phyloP scores from a whole-genome alignment of 2,329 filamentous ascomycete genomes.

The Trichophyton verrucosum region DNA sequence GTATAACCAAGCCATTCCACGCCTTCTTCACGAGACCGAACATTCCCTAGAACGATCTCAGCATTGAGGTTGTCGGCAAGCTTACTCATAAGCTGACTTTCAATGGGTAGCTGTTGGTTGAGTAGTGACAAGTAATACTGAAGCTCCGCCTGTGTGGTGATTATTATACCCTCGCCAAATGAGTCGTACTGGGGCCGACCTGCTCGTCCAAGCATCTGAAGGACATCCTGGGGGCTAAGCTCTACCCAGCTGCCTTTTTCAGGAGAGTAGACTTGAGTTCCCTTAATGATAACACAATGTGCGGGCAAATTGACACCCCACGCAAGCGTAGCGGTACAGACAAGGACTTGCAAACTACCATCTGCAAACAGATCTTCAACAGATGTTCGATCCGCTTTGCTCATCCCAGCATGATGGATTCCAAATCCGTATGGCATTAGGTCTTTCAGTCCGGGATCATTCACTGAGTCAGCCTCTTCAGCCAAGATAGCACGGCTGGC shows the following conservation, averaged over 20 bases:
- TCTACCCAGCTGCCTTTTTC: conserved; percentile 99
- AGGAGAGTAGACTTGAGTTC: conserved; percentile 92
- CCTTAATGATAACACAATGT: conserved; percentile 98
- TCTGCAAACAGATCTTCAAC: conserved; percentile 91
- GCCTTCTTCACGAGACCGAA: conserved; percentile 81
- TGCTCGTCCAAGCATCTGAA: conserved; percentile 97
- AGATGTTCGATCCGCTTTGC: conserved; percentile 80
- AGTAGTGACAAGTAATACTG: conserved; percentile 94
- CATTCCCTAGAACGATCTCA: conserved; percentile 86
- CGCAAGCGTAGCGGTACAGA: conserved; percentile 93
- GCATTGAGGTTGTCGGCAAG: conserved; percentile 94
- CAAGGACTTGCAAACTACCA: conserved; percentile 84
- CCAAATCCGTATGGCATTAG: conserved; percentile 91
- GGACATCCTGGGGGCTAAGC: conserved; percentile 87
- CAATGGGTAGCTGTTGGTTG: conserved; percentile 94
- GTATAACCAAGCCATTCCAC: conserved; percentile 99
- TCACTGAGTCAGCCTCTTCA: conserved; percentile 69
- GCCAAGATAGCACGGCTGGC: conserved; percentile 79
- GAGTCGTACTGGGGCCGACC: conserved; percentile 94
- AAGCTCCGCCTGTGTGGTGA: conserved; percentile 87
- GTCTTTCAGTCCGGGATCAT: conserved; percentile 83
- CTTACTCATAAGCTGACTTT: conserved; percentile 88
- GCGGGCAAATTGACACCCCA: conserved; percentile 98
- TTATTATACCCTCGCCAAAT: conserved; percentile 97
- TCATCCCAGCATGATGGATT: conserved; percentile 98